Conservation (phyloP, 805 yeast genomes). For the Starmerella ratchasimensis region DNA sequence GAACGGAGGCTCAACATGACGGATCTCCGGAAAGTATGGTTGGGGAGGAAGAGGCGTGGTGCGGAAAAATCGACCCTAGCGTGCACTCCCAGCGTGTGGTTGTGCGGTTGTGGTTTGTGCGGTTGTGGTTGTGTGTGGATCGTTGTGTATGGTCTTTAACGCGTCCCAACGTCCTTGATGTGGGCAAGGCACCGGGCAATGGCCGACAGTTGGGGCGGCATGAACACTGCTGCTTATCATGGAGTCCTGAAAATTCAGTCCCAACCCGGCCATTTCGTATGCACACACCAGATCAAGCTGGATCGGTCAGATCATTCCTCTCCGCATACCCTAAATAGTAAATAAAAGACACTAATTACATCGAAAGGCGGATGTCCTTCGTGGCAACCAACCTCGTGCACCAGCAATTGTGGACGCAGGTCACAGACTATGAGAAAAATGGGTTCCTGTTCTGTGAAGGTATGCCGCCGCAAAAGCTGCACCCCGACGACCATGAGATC, state of each 20-base stretch:
- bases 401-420: constrained; percentile 29
- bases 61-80: too few species aligned
- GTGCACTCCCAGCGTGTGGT: too few species aligned
- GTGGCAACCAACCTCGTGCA: constrained; percentile 24
- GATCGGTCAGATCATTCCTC: too few species aligned
- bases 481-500: constrained; percentile 23
- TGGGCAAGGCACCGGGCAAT: neutral
- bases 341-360: too few species aligned
- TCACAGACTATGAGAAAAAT: constrained; percentile 15
- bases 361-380: neutral
- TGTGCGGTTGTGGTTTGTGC: too few species aligned
- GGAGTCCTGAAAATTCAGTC: neutral
- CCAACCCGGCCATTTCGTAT: neutral
- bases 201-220: neutral
- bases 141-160: neutral
- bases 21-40: too few species aligned
- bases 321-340: too few species aligned
- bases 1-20: constrained; percentile 13
- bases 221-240: neutral
- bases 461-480: constrained; percentile 26
- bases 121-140: neutral
- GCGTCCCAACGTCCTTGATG: neutral
- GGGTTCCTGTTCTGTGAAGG: constrained; percentile 20
- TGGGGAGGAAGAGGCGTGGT: too few species aligned
- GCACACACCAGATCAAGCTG: too few species aligned